Evolutionary conservation across 495 filamentous ascomycete genomes (phyloP), one percentile per base, ranked within the genome.

Genomic region (Articulospora tetracladia): DNA sequence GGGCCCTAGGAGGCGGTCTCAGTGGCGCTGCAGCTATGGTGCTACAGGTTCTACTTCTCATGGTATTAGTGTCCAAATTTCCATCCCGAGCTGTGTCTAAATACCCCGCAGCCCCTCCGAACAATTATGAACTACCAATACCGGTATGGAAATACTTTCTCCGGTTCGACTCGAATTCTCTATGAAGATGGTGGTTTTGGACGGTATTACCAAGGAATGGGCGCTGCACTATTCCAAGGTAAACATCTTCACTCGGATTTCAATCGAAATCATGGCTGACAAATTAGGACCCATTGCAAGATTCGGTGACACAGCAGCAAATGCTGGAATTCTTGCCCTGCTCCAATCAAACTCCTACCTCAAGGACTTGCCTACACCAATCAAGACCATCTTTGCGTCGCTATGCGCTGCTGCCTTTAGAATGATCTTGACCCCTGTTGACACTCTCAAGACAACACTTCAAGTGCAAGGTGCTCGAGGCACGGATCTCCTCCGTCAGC

Each of bases 111-210:
- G 70, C 70, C 70, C 0, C 65, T 73, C 8, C 63, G 70, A 26
- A 73, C 70, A 0, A 73, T 73, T 41, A 73, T 73, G 70, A 73
- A 73, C 55, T 71, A 71, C n/a, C 70, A 73, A 30, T 73, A 73
- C 51, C 69, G 69, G 1, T 71, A 66, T 51, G 70, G 70, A 2
- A 59, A 52, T 2, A 62, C 69, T 0, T 73, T 73, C 55, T 61
- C 62, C n/a, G 41, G 13, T 0, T 66, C 70, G 0, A 65, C 63
- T 7, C 32, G 59, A 32, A 66, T 55, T 0, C 67, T 73, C 28
- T 70, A 68, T 60, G 34, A 59, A 6, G 61, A 68, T 3, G 68
- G 69, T 1, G 69, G 69, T 3, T 55, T 64, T 59, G 46, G 67
- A 4, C 59, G 70, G 3, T 73, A 73, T 41, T 73, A 73, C 50